Conservation (phyloP, 73 alveolate species). For the Diophrys appendiculata region DNA sequence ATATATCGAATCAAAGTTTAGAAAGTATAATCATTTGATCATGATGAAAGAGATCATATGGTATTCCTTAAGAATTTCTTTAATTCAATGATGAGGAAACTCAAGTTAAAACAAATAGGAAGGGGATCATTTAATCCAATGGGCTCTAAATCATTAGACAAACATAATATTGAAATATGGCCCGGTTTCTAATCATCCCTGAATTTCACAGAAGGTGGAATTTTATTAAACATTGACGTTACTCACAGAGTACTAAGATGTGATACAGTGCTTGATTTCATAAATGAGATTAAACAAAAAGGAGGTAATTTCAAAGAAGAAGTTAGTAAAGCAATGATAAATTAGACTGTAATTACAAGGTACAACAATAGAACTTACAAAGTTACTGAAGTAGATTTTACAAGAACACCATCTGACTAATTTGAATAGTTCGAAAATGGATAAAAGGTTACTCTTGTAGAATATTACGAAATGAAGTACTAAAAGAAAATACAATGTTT, state of each 20-base stretch:
- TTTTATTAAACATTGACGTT: constrained; percentile 57
- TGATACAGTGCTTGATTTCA: constrained; percentile 53
- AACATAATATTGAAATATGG: constrained; percentile 52
- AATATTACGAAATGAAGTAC: constrained; percentile 69
- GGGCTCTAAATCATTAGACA: constrained; percentile 16
- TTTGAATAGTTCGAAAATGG: constrained; percentile 56
- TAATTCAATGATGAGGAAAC: constrained; percentile 51
- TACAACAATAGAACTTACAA: constrained; percentile 84
- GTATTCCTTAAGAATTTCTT: constrained; percentile 58
- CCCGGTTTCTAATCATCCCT: constrained; percentile 68
- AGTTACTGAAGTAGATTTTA: constrained; percentile 76
- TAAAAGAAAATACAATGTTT: constrained; percentile 53
- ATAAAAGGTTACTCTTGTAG: constrained; percentile 57
- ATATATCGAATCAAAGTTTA: not conserved
- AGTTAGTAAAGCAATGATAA: constrained; percentile 65
- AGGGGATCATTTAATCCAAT: constrained; percentile 59
- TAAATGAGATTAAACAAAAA: constrained; percentile 31
- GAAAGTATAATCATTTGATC: not conserved
- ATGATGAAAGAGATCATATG: not conserved
- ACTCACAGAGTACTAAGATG: constrained; percentile 64
- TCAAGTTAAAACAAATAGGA: constrained; percentile 49
- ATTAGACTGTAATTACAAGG: constrained; percentile 74
- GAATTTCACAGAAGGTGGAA: constrained; percentile 42
- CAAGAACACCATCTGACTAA: constrained; percentile 57
- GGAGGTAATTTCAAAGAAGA: constrained; percentile 8